Evolutionary conservation across 1,284 basidiomycete genomes (phyloP).

Genomic region (Kwoniella shivajii): DNA sequence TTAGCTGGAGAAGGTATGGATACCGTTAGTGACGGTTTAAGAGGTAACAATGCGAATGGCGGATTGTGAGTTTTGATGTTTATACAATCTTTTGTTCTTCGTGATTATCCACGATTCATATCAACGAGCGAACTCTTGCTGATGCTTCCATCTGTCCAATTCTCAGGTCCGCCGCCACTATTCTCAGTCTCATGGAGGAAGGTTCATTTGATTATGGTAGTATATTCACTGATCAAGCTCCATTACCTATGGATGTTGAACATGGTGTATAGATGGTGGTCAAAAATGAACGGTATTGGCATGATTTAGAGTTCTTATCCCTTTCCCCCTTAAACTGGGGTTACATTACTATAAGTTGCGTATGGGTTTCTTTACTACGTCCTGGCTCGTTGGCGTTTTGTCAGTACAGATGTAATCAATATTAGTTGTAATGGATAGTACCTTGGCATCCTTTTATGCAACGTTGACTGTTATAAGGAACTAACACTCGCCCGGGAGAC

Average conservation of each 20-base stretch:
- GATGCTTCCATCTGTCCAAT: not conserved
- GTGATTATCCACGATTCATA: too few species aligned
- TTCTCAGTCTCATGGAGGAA: constrained; percentile 51
- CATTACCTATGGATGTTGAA: constrained; percentile 18
- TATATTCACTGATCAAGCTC: constrained; percentile 52
- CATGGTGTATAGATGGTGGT: not conserved
- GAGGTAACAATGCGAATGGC: constrained; percentile 25
- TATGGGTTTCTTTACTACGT: too few species aligned
- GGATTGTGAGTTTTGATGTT: constrained; percentile 30
- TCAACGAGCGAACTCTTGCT: not conserved
- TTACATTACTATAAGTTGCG: too few species aligned
- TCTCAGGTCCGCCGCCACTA: constrained; percentile 50
- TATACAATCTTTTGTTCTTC: not conserved
- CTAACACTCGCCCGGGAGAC: too few species aligned
- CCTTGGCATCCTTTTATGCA: too few species aligned
- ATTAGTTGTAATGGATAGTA: too few species aligned
- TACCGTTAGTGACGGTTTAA: constrained; percentile 41
- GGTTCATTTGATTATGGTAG: constrained; percentile 53
- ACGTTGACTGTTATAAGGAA: too few species aligned
- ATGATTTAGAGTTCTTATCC: not conserved
- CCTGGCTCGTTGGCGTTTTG: too few species aligned
- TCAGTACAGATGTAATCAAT: too few species aligned
- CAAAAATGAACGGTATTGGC: not conserved
- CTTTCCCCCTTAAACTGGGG: too few species aligned
- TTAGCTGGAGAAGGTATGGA: constrained; percentile 40